phyloP scores from a whole-genome alignment of 495 filamentous ascomycete species.

The Podospora pseudopauciseta region DNA sequence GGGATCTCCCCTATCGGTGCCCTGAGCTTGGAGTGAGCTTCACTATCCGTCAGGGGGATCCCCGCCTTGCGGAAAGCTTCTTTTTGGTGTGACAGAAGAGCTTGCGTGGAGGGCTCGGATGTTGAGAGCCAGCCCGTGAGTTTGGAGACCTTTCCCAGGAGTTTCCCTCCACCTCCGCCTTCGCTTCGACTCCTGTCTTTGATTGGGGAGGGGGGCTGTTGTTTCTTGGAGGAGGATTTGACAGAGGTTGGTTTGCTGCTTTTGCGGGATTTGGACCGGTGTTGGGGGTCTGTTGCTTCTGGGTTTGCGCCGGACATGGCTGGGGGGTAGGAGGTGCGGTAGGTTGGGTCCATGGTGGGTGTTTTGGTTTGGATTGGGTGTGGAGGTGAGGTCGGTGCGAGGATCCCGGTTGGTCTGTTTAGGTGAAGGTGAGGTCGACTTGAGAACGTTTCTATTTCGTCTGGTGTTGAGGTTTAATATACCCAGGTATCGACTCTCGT shows the following conservation, averaged over 20 bases:
- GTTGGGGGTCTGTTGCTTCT: not conserved
- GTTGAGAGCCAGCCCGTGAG: conserved; percentile 41
- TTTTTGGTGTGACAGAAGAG: conserved; percentile 38
- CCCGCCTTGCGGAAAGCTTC: conserved; percentile 36
- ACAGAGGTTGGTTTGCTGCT: not conserved
- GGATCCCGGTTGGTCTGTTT: too few relatives aligned
- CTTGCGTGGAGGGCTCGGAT: conserved; percentile 42
- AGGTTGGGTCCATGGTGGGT: not conserved
- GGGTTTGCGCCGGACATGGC: not conserved
- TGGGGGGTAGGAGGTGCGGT: not conserved
- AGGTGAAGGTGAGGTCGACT: too few relatives aligned
- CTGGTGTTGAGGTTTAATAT: not conserved
- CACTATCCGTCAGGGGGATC: conserved; percentile 28
- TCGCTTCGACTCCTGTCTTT: not conserved
- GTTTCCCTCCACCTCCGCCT: conserved; percentile 1
- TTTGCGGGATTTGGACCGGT: not conserved
- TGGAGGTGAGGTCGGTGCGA: too few relatives aligned
- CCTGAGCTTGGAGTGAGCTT: conserved; percentile 33
- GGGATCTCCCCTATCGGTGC: conserved; percentile 38
- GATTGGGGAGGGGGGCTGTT: not conserved
- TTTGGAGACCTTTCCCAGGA: conserved; percentile 24
- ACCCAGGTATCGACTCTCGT: not conserved
- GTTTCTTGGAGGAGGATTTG: conserved; percentile 1
- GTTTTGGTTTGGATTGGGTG: too few relatives aligned
- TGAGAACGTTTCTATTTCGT: not conserved